Percentiles rank a stretch among this genome's conserved stretches.
These are phyloP conservation scores for Aspergillus intermedius DNA, from an alignment of 2,329 filamentous ascomycete genomes.

Conservation along the genomic window DNA sequence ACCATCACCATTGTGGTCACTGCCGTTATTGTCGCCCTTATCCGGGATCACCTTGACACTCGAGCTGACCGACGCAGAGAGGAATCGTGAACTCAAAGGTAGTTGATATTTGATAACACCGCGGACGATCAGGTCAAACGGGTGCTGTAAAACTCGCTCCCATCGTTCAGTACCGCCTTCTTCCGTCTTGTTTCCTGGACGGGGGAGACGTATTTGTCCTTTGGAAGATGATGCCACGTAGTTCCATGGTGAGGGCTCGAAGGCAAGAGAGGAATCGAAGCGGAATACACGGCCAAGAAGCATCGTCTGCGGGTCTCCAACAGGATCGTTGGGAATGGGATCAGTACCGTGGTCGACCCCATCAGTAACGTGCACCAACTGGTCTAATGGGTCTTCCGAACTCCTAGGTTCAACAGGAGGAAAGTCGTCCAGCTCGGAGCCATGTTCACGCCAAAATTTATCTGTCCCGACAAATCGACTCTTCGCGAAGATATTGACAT, in stretches of 20 bases:
- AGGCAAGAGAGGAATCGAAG: slow-evolving; percentile 81
- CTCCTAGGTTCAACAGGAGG: slow-evolving; percentile 28
- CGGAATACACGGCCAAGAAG: slow-evolving; percentile 80
- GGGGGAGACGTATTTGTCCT: slow-evolving; percentile 72
- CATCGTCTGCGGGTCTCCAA: slow-evolving; percentile 69
- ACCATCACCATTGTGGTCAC: slow-evolving; percentile 12
- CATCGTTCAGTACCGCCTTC: slow-evolving; percentile 75
- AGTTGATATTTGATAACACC: slow-evolving; percentile 80
- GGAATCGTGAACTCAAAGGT: slow-evolving; percentile 50
- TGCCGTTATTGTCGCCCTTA: slow-evolving; percentile 27
- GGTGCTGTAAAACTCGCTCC: slow-evolving; percentile 83
- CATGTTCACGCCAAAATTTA: slow-evolving; percentile 33
- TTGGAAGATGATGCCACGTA: slow-evolving; percentile 64
- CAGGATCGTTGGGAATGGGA: slow-evolving; percentile 52
- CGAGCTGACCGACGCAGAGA: slow-evolving; percentile 45
- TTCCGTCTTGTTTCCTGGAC: slow-evolving; percentile 83
- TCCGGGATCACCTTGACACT: slow-evolving; percentile 35
- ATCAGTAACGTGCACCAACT: slow-evolving; percentile 15
- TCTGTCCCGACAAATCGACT: slow-evolving; percentile 75
- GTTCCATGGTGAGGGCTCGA: slow-evolving; percentile 84
- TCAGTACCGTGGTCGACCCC: slow-evolving; percentile 54
- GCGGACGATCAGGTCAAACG: slow-evolving; percentile 87
- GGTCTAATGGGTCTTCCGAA: slow-evolving; percentile 6
- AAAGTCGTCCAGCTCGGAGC: slow-evolving; percentile 19
- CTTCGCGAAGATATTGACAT: slow-evolving; percentile 90